Evolutionary conservation across 2,329 filamentous ascomycete species (phyloP).

Genomic region (Colletotrichum sp.): DNA sequence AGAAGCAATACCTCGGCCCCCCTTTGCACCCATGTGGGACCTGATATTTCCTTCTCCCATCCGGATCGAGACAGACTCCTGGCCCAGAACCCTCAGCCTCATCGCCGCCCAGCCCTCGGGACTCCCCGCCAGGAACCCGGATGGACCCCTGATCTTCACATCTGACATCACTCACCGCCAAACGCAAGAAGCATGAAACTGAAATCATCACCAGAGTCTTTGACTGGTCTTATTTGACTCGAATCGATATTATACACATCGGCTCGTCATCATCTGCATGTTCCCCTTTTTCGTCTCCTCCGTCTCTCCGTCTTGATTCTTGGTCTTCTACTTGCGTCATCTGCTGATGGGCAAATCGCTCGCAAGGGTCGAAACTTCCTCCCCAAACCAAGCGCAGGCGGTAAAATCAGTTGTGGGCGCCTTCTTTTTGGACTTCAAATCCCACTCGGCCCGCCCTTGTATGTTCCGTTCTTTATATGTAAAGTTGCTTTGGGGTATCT

Average conservation of each 20-base stretch:
- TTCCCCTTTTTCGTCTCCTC: background rate
- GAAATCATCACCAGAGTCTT: background rate
- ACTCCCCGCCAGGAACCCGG: background rate
- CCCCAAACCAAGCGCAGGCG: background rate
- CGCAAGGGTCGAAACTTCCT: background rate
- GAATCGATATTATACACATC: slow-evolving; percentile 12
- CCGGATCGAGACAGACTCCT: background rate
- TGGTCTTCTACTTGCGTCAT: background rate
- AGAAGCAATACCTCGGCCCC: background rate
- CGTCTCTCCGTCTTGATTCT: background rate
- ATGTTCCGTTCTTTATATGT: slow-evolving; percentile 21
- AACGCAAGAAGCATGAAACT: background rate
- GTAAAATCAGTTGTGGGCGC: background rate
- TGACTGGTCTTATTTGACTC: slow-evolving; percentile 5
- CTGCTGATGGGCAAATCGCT: background rate
- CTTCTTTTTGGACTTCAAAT: background rate
- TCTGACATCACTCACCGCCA: background rate
- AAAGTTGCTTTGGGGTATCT: slow-evolving; percentile 23
- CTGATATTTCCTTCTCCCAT: background rate
- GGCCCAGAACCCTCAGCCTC: background rate
- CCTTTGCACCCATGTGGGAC: background rate
- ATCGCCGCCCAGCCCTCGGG: background rate
- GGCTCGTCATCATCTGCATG: background rate
- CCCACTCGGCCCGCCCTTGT: slow-evolving; percentile 3
- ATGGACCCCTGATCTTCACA: background rate